Base-by-base conservation (phyloP, 495 filamentous ascomycete species). In the Aspergillus asperescens region DNA sequence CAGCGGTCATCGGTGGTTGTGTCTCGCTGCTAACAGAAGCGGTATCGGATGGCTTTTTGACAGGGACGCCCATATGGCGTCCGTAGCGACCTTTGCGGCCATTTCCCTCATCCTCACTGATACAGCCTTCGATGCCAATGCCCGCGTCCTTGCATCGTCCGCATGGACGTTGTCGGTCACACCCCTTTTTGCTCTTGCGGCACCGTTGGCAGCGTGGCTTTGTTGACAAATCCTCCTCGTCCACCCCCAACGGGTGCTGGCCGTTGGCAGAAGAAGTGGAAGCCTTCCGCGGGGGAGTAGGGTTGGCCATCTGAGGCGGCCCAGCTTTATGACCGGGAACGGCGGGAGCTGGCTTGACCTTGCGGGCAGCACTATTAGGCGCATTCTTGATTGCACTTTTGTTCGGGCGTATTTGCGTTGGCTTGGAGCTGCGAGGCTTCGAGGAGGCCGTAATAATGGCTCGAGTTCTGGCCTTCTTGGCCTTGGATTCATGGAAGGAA, bases 141-240 rank as follows among this genome's bases (percentile, higher is more conserved):
- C 93, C 93, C 22, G 94, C 93, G 72, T 98, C 93, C 64, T 89
- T 88, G 81, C 93, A 98, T 54, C 93, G 81, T 31, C 88, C 87
- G 62, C 93, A 98, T 9, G 93, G 93, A 34, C 93, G 84, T 62
- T 96, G 90, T 48, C 93, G 84, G 75, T 98, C 94, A 64, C 93
- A 98, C 5, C 93, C 93, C 71, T 98, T 98, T 79, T 98, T 98
- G 67, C 91, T 96, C 81, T 97, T 97, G 55, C 93, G 85, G 76
- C 93, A 98, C 39, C 93, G 88, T 65, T 97, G 93, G 77, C 93
- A 98, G 57, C 93, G 91, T 24, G 93, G 93, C 71, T 96, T 96
- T 31, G 86, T 89, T 1, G 89, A 94, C 16, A 95, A 73, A 57
- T 95, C 90, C 42, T 94, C 89, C 37, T 95, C 88, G 54, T 95